phyloP scores from a whole-genome alignment of 768 basidiomycete genomes.

The Podaxis sp. region DNA sequence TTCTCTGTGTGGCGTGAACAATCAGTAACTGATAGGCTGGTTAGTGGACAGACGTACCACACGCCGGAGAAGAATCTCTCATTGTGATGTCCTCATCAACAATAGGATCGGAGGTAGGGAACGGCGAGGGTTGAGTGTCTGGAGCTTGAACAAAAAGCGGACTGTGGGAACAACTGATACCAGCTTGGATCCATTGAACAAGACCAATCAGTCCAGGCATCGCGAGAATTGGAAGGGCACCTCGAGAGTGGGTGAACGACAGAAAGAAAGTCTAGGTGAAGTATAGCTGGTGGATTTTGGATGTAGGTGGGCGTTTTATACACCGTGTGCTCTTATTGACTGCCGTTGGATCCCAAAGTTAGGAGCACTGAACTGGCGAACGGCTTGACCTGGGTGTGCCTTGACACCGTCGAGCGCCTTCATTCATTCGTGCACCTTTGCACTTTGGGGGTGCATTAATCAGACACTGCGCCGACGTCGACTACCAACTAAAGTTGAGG shows the following conservation, averaged over 20 bases:
- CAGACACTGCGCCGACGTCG: background rate
- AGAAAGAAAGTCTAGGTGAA: background rate
- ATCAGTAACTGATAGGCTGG: background rate
- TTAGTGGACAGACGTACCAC: background rate
- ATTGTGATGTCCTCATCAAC: background rate
- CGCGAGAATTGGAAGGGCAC: background rate
- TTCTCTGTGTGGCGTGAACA: background rate
- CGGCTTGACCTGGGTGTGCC: background rate
- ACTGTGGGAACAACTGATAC: background rate
- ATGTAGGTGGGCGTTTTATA: background rate
- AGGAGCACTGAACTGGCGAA: background rate
- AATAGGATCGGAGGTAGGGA: background rate
- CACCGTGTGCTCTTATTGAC: background rate
- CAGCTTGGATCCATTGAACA: background rate
- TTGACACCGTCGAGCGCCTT: background rate
- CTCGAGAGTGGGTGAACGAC: background rate
- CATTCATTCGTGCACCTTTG: background rate
- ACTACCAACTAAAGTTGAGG: background rate
- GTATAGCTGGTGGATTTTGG: background rate
- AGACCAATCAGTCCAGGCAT: background rate
- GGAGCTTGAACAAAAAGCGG: background rate
- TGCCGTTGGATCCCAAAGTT: too few species aligned
- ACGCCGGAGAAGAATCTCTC: background rate
- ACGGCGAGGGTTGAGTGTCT: background rate
- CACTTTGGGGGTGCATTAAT: background rate